Evolutionary conservation across 805 yeast species (phyloP).

Genomic region (Lipomyces mesembrius): DNA sequence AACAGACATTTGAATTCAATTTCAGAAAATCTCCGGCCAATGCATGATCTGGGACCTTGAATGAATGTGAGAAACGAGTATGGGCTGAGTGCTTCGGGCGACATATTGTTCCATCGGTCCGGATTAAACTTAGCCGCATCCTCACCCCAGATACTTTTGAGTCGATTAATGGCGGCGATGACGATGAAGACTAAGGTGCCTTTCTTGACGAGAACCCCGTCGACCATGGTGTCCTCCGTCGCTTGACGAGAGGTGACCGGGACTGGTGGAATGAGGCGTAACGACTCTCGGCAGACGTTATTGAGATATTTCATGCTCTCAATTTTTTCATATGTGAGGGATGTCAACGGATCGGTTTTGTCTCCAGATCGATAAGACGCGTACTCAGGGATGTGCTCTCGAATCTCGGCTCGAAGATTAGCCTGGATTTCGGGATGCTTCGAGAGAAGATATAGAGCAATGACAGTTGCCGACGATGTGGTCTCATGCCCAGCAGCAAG

Average conservation of each 20-base stretch:
- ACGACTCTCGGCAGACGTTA: constrained; percentile 23
- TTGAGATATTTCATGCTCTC: constrained; percentile 27
- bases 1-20: constrained; percentile 27
- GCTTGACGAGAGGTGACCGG: constrained; percentile 26
- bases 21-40: constrained; percentile 31
- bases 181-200: constrained; percentile 17
- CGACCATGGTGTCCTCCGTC: constrained; percentile 15
- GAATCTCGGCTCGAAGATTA: constrained; percentile 25
- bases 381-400: constrained; percentile 17
- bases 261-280: constrained; percentile 29
- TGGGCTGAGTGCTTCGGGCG: constrained; percentile 18
- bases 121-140: constrained; percentile 22
- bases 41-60: constrained; percentile 32
- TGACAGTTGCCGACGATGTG: constrained; percentile 23
- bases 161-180: constrained; percentile 11
- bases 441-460: constrained; percentile 23
- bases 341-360: constrained; percentile 5
- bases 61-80: constrained; percentile 23
- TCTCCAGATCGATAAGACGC: background rate
- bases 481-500: constrained; percentile 38
- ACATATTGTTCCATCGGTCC: constrained; percentile 30
- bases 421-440: constrained; percentile 24
- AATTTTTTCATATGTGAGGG: constrained; percentile 18
- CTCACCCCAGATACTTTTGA: constrained; percentile 12
- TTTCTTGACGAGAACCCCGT: constrained; percentile 14